A percentile compares a stretch with the other conserved stretches of the same genome.
Evolutionary conservation across 2,329 filamentous ascomycete genomes (phyloP).

Genomic region (Davidsoniella australis): DNA sequence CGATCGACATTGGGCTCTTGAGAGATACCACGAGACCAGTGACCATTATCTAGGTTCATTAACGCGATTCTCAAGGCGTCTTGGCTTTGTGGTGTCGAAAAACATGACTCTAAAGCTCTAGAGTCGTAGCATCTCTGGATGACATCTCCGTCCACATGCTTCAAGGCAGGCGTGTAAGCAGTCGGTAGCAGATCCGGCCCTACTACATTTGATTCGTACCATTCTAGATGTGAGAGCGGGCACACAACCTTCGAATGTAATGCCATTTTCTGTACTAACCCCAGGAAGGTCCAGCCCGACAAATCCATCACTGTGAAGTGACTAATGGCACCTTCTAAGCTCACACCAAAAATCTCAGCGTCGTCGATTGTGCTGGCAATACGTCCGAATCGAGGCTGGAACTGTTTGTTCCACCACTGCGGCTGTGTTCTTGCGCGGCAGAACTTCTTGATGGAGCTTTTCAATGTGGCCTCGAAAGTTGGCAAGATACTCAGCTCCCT

Average conservation of each 20-base stretch:
- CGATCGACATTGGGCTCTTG: slow-evolving; percentile 15
- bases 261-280: slow-evolving; percentile 55
- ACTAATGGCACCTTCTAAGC: slow-evolving; percentile 51
- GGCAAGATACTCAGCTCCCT: slow-evolving; percentile 26
- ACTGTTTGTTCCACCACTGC: slow-evolving; percentile 26
- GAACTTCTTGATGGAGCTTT: slow-evolving; percentile 39
- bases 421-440: slow-evolving; percentile 35
- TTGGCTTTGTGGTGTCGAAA: slow-evolving; percentile 15
- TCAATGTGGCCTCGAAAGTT: slow-evolving; percentile 40
- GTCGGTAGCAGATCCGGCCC: slow-evolving; percentile 8
- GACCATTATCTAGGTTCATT: slow-evolving; percentile 26
- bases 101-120: slow-evolving; percentile 27
- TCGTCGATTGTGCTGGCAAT: slow-evolving; percentile 27
- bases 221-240: not conserved
- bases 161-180: slow-evolving; percentile 26
- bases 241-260: slow-evolving; percentile 15
- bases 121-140: slow-evolving; percentile 35
- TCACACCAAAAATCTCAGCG: slow-evolving; percentile 43
- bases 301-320: slow-evolving; percentile 50
- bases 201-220: not conserved
- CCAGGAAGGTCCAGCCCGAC: slow-evolving; percentile 49
- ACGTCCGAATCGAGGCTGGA: slow-evolving; percentile 24
- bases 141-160: slow-evolving; percentile 54
- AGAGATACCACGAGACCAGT: slow-evolving; percentile 22
- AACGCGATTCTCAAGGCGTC: too few relatives aligned